A percentile compares a stretch with the other conserved stretches of the same genome.
Conservation (phyloP, 1,284 basidiomycete genomes). For the Chondrostereum purpureum region DNA sequence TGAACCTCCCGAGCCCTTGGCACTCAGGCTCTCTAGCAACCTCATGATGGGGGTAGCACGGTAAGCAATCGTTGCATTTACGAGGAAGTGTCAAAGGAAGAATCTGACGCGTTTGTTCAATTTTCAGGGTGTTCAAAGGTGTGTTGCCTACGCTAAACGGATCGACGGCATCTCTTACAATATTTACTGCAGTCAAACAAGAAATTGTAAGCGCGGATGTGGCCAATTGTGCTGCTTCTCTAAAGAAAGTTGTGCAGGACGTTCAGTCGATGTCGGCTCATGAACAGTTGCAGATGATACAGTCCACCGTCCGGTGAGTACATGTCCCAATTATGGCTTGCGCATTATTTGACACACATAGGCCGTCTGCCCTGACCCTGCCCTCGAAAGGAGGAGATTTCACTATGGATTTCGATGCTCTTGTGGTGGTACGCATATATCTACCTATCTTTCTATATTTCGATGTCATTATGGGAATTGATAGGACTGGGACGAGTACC, state of each 20-base stretch:
- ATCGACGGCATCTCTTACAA: too few species aligned
- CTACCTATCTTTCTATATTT: background rate
- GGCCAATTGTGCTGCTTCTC: constrained; percentile 62
- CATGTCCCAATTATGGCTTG: too few species aligned
- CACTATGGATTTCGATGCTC: constrained; percentile 58
- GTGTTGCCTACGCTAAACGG: too few species aligned
- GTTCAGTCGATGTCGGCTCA: constrained; percentile 37
- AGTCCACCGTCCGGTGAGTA: constrained; percentile 53
- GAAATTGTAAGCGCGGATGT: constrained; percentile 77
- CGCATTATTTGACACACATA: constrained; percentile 19
- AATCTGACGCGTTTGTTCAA: background rate
- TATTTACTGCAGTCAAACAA: constrained; percentile 63
- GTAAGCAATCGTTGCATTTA: constrained; percentile 35
- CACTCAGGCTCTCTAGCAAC: constrained; percentile 78
- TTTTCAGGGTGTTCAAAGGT: background rate
- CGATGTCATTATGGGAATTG: background rate
- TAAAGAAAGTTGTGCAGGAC: constrained; percentile 71
- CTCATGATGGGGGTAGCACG: constrained; percentile 82
- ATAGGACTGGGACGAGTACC: constrained; percentile 61
- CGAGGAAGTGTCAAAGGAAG: background rate
- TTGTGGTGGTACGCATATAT: constrained; percentile 50
- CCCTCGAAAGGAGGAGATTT: constrained; percentile 47
- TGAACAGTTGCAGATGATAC: constrained; percentile 59
- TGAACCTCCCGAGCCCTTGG: constrained; percentile 78
- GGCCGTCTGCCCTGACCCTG: constrained; percentile 56